Conservation (phyloP, 345 rosid species). For the Moringa oleifera region DNA sequence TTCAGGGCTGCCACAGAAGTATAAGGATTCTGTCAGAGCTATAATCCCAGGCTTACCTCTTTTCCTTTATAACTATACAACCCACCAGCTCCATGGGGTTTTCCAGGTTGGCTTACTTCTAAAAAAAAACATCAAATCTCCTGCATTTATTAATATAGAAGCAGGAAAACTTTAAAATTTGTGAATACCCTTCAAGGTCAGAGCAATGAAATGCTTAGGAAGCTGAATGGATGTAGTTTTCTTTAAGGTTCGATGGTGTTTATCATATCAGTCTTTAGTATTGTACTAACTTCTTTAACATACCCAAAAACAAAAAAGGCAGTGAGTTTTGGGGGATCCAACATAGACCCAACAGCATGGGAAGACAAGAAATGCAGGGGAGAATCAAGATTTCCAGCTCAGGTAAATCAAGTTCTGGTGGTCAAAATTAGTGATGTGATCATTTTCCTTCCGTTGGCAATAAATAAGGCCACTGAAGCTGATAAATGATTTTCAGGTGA, state of each 20-base stretch:
- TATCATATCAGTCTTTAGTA: neutral
- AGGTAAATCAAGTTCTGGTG: too few species aligned
- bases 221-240: too few species aligned
- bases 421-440: too few species aligned
- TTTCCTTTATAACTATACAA: constrained; percentile 94
- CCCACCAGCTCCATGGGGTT: constrained; percentile 96
- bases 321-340: constrained; percentile 88
- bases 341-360: constrained; percentile 99
- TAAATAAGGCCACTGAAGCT: too few species aligned
- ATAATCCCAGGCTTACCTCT: constrained; percentile 96
- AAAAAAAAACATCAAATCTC: neutral
- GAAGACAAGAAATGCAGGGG: constrained; percentile 99
- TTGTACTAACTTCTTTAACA: neutral
- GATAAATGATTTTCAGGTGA: too few species aligned
- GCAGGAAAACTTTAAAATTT: too few species aligned
- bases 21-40: constrained; percentile 94
- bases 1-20: constrained; percentile 92
- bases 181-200: too few species aligned
- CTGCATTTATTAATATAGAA: too few species aligned
- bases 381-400: constrained; percentile 97
- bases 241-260: neutral
- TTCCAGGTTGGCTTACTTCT: constrained; percentile 65
- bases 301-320: too few species aligned
- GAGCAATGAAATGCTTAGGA: too few species aligned
- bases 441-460: too few species aligned